Base-by-base conservation (phyloP, 2,329 filamentous ascomycete species). In the Pyricularia sp. region DNA sequence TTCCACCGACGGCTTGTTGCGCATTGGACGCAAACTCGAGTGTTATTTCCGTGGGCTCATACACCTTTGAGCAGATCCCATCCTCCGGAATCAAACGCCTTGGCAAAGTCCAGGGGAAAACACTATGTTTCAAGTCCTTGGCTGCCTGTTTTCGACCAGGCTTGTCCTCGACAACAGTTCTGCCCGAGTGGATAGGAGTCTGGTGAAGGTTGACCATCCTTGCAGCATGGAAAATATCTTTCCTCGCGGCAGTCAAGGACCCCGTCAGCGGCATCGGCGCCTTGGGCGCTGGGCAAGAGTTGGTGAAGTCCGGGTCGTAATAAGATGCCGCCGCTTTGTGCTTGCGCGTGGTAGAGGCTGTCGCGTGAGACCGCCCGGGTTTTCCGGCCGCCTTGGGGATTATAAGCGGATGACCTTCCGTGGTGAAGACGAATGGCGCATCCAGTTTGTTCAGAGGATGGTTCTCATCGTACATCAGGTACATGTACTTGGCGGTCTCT, bases 401-500 rank as follows among this genome's bases (percentile, higher is more conserved):
- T 57, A 97, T 82, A 60, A 99, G 80, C 3, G 94, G 94, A 75
- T 99, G 94, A 0, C 93, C 94, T 76, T 99, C 94, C 0, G 94
- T 99, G 0, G 90, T 94, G 74, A 99, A 97, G 16, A 99, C 93
- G 74, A 89, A 96, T 0, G 93, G 86, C 0, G 88, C 87, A 75
- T 97, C 94, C 53, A 96, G 78, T 24, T 85, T 87, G 75, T 97
- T 97, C 57, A 99, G 78, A 0, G 93, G 91, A 75, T 97, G 94
- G 16, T 87, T 82, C 4, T 87, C 83, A 69, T 96, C 90, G 74
- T 96, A 97, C 2, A 97, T 84, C 65, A 99, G 79, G 74, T 96
- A 97, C 68, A 99, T 80, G 74, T 99, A 99, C 75, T 97, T 97
- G 60, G 91, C 88, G 1, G 94, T 99, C 76, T 99, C 94, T 16